Conservation (phyloP, 768 basidiomycete genomes). For the Boletus barrowsii region DNA sequence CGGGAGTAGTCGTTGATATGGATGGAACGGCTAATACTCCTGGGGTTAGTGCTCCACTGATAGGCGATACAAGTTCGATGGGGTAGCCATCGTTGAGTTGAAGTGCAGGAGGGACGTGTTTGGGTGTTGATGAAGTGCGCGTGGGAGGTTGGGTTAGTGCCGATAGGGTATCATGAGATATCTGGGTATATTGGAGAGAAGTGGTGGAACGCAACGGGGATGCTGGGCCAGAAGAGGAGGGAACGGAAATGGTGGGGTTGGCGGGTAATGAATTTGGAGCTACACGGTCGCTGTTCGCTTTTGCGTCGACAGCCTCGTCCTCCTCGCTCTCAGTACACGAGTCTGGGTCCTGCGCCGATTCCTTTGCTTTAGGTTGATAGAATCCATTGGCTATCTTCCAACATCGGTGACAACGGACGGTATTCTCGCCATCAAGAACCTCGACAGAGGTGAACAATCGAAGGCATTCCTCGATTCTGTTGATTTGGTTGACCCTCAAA, state of each 20-base stretch:
- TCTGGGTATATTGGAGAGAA: conserved; percentile 37
- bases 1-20: conserved; percentile 51
- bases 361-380: conserved; percentile 35
- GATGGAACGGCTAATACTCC: conserved; percentile 49
- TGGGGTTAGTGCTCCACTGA: conserved; percentile 27
- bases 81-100: conserved; percentile 25
- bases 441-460: conserved; percentile 92
- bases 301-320: conserved; percentile 22
- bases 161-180: conserved; percentile 23
- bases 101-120: conserved; percentile 27
- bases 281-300: conserved; percentile 16
- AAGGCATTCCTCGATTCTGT: conserved; percentile 64
- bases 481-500: conserved; percentile 27
- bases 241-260: conserved; percentile 12
- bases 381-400: conserved; percentile 87
- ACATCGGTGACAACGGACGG: conserved; percentile 89
- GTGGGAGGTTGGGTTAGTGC: conserved; percentile 9
- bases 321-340: conserved; percentile 35
- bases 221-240: conserved; percentile 1
- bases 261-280: conserved; percentile 26
- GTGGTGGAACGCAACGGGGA: conserved; percentile 34
- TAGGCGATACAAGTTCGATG: conserved; percentile 16
- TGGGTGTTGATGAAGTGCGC: conserved; percentile 12
- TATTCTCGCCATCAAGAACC: conserved; percentile 88
- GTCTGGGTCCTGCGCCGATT: conserved; percentile 22